Percentiles rank a stretch among this genome's conserved stretches.
These are phyloP conservation scores for Babesia caballi DNA, from an alignment of 169 alveolate species.

Conservation along the genomic window DNA sequence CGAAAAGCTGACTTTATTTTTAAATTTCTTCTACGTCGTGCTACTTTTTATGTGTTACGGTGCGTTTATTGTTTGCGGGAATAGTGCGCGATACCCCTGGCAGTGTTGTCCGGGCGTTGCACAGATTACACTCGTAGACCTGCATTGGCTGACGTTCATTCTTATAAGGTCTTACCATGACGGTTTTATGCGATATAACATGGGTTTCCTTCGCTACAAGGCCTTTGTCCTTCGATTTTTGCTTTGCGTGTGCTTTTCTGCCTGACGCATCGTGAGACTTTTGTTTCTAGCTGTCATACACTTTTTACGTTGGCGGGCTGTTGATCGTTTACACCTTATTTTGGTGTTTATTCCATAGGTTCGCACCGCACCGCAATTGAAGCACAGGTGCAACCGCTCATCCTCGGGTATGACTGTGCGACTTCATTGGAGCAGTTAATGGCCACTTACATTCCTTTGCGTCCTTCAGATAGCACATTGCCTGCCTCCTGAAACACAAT, in stretches of 20 bases:
- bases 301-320: conserved; percentile 16
- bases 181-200: conserved; percentile 15
- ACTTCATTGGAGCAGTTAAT: background rate
- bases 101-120: background rate
- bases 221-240: conserved; percentile 8
- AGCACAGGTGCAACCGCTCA: conserved; percentile 12
- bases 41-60: background rate
- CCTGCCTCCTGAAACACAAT: conserved; percentile 21
- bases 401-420: conserved; percentile 6
- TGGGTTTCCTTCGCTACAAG: background rate
- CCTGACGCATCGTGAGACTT: too few relatives aligned
- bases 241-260: background rate
- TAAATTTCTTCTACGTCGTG: background rate
- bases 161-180: background rate
- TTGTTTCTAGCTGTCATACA: too few relatives aligned
- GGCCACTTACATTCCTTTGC: background rate
- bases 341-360: conserved; percentile 32
- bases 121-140: conserved; percentile 36
- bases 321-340: conserved; percentile 20
- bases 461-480: conserved; percentile 12
- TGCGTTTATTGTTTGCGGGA: background rate
- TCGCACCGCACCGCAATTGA: conserved; percentile 43
- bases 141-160: background rate
- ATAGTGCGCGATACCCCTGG: conserved; percentile 15
- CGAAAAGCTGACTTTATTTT: conserved; percentile 14